Conservation (phyloP, 106 monocot species). For the Triglochin maritima region DNA sequence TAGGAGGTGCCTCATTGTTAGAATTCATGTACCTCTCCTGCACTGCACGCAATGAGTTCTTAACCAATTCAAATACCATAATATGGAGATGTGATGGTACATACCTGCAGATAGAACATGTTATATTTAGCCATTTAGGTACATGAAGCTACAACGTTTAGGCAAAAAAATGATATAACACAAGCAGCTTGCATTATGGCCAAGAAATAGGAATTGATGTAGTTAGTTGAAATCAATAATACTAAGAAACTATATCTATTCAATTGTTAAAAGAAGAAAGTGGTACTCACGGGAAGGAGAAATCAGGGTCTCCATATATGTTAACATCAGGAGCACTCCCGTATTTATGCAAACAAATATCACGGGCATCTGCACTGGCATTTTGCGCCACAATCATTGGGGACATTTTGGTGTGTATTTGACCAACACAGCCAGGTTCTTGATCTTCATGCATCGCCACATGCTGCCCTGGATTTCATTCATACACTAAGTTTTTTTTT, state of each 20-base stretch:
- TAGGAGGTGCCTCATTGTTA: slow-evolving; percentile 63
- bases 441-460: too few species aligned
- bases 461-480: not conserved
- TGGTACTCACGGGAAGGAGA: slow-evolving; percentile 83
- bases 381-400: slow-evolving; percentile 53
- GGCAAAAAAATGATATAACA: too few species aligned
- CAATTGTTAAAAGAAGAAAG: not conserved
- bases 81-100: slow-evolving; percentile 92
- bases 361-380: slow-evolving; percentile 90
- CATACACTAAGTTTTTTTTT: too few species aligned
- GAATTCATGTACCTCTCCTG: slow-evolving; percentile 86
- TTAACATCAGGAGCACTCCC: slow-evolving; percentile 74
- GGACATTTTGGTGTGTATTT: slow-evolving; percentile 80
- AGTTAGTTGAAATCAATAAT: too few species aligned
- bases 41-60: slow-evolving; percentile 95
- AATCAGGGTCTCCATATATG: slow-evolving; percentile 86
- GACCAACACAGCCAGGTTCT: slow-evolving; percentile 2
- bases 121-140: too few species aligned
- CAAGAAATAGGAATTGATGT: too few species aligned
- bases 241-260: too few species aligned
- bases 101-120: slow-evolving; percentile 36
- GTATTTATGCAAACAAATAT: slow-evolving; percentile 74
- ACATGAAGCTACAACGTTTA: too few species aligned
- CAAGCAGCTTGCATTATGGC: too few species aligned
- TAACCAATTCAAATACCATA: slow-evolving; percentile 96